Evolutionary conservation across 1,284 basidiomycete genomes (phyloP), one percentile per base, ranked within the genome.

Genomic region (Phaffia rhodozyma): DNA sequence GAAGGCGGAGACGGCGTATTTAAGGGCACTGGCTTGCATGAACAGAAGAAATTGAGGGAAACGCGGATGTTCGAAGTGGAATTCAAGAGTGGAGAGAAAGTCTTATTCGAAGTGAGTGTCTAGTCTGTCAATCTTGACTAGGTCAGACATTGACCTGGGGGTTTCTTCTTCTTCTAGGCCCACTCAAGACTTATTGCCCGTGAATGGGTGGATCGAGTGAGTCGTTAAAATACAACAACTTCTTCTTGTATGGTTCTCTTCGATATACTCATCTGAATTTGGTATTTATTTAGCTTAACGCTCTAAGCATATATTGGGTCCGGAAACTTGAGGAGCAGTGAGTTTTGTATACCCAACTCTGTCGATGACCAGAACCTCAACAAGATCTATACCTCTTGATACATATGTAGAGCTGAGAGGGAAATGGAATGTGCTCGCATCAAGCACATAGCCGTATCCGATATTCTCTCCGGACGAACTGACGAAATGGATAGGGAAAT

Each of bases 21-120:
- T 23, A 73, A 68, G 20, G 75, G 73, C 32, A 70, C 70, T 7
- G 71, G 69, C 18, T 68, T 66, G 0, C 79, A 85, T 21, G 71
- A 74, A 69, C 83, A 80, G 68, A 67, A 68, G n/a, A 73, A 75
- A 43, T 61, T 84, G 66, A 81, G 79, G 66, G 82, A 84, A 76
- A 80, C 81, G 66, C 79, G 89, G 59, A 85, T 85, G 23, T 89
- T 92, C 68, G 89, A 91, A 72, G 73, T 92, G 47, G 75, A 86
- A 54, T 77, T 90, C 69, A 80, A 78, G 25, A 85, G 82, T 38
- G 88, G 89, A 6, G 78, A 80, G 59, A 78, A 87, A 29, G 73
- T 89, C 62, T 79, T 86, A 50, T 87, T 88, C 62, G 89, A 92
- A 81, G 87, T 86, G 67, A 67, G 72, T 66, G 62, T 55, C 38